A percentile compares a stretch with the other conserved stretches of the same genome.
Evolutionary conservation across 345 rosid species (phyloP).

Genomic region (Dipteronia sinensis): DNA sequence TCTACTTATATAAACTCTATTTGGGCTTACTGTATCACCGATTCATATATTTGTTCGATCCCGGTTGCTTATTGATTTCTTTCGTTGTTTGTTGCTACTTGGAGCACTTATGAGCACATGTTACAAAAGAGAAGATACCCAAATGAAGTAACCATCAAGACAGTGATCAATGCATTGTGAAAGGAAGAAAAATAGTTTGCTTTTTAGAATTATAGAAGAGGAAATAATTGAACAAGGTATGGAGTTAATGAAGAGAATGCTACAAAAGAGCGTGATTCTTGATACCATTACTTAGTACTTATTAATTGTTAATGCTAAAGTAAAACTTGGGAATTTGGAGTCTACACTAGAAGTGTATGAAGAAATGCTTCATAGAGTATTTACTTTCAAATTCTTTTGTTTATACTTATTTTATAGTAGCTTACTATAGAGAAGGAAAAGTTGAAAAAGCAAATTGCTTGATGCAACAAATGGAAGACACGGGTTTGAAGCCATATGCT

Average conservation of each 20-base stretch:
- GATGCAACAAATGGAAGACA: slow-evolving; percentile 53
- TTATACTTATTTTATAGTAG: slow-evolving; percentile 53
- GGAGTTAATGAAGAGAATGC: slow-evolving; percentile 62
- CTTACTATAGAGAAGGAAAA: slow-evolving; percentile 40
- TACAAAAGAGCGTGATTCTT: slow-evolving; percentile 66
- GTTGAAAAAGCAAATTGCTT: slow-evolving; percentile 49
- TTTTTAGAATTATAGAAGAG: slow-evolving; percentile 54
- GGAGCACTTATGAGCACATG: slow-evolving; percentile 68
- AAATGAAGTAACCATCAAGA: slow-evolving; percentile 45
- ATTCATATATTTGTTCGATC: slow-evolving; percentile 63
- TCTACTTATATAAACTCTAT: slow-evolving; percentile 24
- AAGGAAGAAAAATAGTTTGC: slow-evolving; percentile 65
- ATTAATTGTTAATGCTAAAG: slow-evolving; percentile 47
- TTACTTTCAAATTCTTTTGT: slow-evolving; percentile 55
- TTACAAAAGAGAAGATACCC: slow-evolving; percentile 52
- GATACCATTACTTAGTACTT: slow-evolving; percentile 56
- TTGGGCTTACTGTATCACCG: slow-evolving; percentile 51
- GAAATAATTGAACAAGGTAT: slow-evolving; percentile 48
- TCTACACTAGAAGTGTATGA: slow-evolving; percentile 53
- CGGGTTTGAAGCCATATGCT: slow-evolving; percentile 54
- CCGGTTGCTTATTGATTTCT: slow-evolving; percentile 56
- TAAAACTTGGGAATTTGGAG: slow-evolving; percentile 35
- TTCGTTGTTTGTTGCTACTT: slow-evolving; percentile 54
- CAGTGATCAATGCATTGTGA: slow-evolving; percentile 62
- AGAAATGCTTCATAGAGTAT: slow-evolving; percentile 79